Evolutionary conservation across 139 green algal species (phyloP).

Genomic region (Prasinococcaceae sp.): DNA sequence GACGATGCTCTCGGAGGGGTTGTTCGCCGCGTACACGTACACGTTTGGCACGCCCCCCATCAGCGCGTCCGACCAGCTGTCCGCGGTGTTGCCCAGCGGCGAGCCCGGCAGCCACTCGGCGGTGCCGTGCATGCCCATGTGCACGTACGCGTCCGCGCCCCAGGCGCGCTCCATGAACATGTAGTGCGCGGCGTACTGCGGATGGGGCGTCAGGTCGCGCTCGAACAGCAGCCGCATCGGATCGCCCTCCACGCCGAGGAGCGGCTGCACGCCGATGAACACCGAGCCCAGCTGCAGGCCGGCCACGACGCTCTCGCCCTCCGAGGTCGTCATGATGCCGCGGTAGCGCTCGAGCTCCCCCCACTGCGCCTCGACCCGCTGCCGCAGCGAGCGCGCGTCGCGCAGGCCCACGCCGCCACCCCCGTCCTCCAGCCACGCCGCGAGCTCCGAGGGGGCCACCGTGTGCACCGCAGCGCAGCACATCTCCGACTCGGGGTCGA

Average conservation of each 20-base stretch:
- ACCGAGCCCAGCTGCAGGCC: conserved; percentile 78
- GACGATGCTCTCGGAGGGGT: conserved; percentile 82
- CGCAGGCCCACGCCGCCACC: conserved; percentile 10
- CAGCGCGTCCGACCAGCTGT: conserved; percentile 58
- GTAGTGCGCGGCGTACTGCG: conserved; percentile 88
- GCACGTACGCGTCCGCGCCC: conserved; percentile 71
- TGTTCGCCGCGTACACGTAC: conserved; percentile 88
- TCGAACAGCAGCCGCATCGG: conserved; percentile 97
- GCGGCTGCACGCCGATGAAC: conserved; percentile 82
- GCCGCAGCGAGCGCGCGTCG: conserved; percentile 22
- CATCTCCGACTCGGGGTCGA: too few relatives aligned
- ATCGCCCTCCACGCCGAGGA: conserved; percentile 89
- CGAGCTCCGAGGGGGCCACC: too few relatives aligned
- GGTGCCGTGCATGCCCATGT: conserved; percentile 97
- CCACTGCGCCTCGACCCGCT: conserved; percentile 81
- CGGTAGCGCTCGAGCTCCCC: conserved; percentile 56
- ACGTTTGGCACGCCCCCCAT: conserved; percentile 80
- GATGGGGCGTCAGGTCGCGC: conserved; percentile 92
- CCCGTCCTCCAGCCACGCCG: conserved; percentile 47
- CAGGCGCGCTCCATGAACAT: conserved; percentile 68
- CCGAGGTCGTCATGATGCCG: conserved; percentile 35
- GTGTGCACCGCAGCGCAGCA: too few relatives aligned
- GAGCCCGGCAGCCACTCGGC: conserved; percentile 90
- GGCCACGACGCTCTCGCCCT: conserved; percentile 22
- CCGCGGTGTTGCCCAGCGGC: conserved; percentile 65